These are phyloP conservation scores for Tulasnella sp. DNA, from an alignment of 768 basidiomycete genomes.

Conservation along the genomic window DNA sequence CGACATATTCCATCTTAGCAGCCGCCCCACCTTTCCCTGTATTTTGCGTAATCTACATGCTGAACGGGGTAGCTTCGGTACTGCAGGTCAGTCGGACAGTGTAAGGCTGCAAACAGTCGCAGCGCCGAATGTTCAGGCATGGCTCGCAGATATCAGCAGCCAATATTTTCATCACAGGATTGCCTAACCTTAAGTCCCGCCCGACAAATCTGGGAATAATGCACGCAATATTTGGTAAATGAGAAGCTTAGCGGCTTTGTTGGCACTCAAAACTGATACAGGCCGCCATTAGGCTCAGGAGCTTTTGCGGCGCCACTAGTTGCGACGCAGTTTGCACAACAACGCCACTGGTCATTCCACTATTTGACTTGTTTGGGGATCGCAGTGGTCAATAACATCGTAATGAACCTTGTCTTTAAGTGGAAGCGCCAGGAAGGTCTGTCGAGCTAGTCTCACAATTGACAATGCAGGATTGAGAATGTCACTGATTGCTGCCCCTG, in stretches of 20 bases:
- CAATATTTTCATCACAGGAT: slow-evolving; percentile 35
- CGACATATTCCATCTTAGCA: slow-evolving; percentile 31
- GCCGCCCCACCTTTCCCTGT: slow-evolving; percentile 37
- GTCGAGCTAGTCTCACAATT: too few relatives aligned
- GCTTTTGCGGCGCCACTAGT: slow-evolving; percentile 51
- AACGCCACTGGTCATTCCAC: slow-evolving; percentile 63
- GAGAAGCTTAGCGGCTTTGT: too few relatives aligned
- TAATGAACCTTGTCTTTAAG: slow-evolving; percentile 52
- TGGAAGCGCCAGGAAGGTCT: slow-evolving; percentile 54
- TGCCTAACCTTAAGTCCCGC: slow-evolving; percentile 29
- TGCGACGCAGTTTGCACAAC: slow-evolving; percentile 67
- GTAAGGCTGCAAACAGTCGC: too few relatives aligned
- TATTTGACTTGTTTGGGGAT: slow-evolving; percentile 61
- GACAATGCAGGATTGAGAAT: too few relatives aligned
- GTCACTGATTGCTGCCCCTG: too few relatives aligned
- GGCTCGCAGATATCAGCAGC: slow-evolving; percentile 37
- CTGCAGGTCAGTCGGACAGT: slow-evolving; percentile 31
- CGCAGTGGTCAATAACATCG: slow-evolving; percentile 42
- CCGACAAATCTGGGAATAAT: slow-evolving; percentile 32
- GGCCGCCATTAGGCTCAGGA: slow-evolving; percentile 30
- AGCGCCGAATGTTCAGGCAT: not conserved
- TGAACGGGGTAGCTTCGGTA: slow-evolving; percentile 38
- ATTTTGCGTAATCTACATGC: slow-evolving; percentile 34
- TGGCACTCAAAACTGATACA: too few relatives aligned
- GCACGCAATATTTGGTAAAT: slow-evolving; percentile 29